Evolutionary conservation across 192 early-diverging fungal genomes (phyloP), one percentile per base, ranked within the genome.

Genomic region (Podila clonocystis): DNA sequence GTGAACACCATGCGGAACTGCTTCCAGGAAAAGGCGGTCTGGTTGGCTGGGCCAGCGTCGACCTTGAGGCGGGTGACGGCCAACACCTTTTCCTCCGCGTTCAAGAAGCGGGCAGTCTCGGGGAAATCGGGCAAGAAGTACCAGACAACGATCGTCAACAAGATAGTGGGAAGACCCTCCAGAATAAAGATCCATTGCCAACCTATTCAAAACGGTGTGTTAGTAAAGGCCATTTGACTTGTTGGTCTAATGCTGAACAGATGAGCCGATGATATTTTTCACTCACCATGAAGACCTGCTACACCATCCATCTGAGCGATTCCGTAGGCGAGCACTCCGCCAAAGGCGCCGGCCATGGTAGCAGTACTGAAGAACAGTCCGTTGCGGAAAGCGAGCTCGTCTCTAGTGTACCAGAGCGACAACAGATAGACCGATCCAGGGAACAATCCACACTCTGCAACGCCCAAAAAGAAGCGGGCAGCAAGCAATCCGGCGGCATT

Each of bases 171-270:
- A 50, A 91, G 58, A 22, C 92, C 93, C 68, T 91, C 89, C 26
- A 91, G 70, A 62, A 94, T 82, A 73, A 93, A 93, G 29, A 93
- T 83, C 86, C 86, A 90, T 50, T 86, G 89, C 90, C 90, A 91
- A 3, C 84, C 84, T 68, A 58, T 55, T 41, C 24, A 31, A 59
- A 28, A 24, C 60, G 13, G 0, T 38, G n/a, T 22, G 33, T 28
- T 57, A 26, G 6, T 2, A 24, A 24, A 24, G 8, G 52, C 24
- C n/a, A 20, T 22, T 22, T 24, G 52, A 24, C 52, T 9, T 11
- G n/a, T 55, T 22, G 22, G 9, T 9, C 34, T 55, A 1, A 34
- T 13, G 33, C 2, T 12, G 41, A 12, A 45, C 41, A 45, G 15
- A 45, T 45, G 2, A 41, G 12, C 1, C 4, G 12, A 1, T 45